Base-by-base conservation (phyloP, 2,329 filamentous ascomycete species). In the Blastomyces silverae region DNA sequence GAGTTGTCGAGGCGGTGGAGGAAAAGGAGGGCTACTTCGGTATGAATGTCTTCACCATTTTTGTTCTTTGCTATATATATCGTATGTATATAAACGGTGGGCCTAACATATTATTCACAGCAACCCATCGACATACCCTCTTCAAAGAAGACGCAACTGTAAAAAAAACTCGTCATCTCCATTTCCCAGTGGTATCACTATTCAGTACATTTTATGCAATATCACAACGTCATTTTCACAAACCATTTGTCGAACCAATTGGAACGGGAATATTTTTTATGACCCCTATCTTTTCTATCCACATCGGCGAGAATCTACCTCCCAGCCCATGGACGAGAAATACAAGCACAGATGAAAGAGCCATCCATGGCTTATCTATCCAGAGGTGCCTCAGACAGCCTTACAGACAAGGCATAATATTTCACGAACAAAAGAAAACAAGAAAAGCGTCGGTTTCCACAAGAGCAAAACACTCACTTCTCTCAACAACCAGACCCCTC, bases 1-100 rank as follows among this genome's bases (percentile, higher is more conserved):
- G 34, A 57, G 61, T 48, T 10, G n/a, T 20, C 31, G n/a, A 37
- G 53, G 50, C 55, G 50, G 61, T 62, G 60, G 22, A 65, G 65
- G 53, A 72, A 71, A 62, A 67, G 68, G 64, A 67, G 69, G 46
- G 69, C 71, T 56, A 62, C 63, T n/a, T 72, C 70, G 50, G 72
- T 73, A 70, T 63, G 68, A 64, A n/a, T 5, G 6, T 60, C 15
- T 37, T 57, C 8, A 52, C 7, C 2, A 10, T 25, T 44, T n/a
- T 63, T 11, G 28, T 10, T 62, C n/a, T 61, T 56, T 44, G 5
- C 28, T 55, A 11, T 55, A 55, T 15, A 55, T 31, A 52, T 4
- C n/a, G 15, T 37, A 37, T 22, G 6, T 37, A 37, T 37, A 28
- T 50, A 22, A 22, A 39, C 10, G 13, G 22, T 28, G 22, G 22